These are phyloP conservation scores for Botrytis byssoidea DNA, from an alignment of 2,329 filamentous ascomycete species.

Conservation along the genomic window DNA sequence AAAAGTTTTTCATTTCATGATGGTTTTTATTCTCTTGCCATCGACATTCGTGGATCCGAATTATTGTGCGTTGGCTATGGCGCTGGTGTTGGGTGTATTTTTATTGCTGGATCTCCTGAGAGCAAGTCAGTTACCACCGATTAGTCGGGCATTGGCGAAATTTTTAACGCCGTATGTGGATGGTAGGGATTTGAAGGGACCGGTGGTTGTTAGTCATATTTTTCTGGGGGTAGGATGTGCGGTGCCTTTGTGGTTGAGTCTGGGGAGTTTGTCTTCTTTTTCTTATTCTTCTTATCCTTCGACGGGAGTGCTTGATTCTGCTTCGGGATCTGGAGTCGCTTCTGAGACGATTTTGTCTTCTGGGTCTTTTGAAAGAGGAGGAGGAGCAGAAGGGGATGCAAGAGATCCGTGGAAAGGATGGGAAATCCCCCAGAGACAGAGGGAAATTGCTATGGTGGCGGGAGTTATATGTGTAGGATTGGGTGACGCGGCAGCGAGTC, in stretches of 20 bases:
- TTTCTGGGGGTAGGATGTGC: constrained; percentile 94
- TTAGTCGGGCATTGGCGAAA: constrained; percentile 78
- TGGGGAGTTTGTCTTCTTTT: constrained; percentile 59
- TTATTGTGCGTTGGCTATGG: constrained; percentile 77
- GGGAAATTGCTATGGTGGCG: constrained; percentile 86
- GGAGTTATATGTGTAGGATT: constrained; percentile 94
- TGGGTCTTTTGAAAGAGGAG: not conserved
- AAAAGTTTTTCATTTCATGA: constrained; percentile 98
- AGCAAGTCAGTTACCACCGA: constrained; percentile 85
- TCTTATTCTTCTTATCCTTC: not conserved
- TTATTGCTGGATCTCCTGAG: constrained; percentile 84
- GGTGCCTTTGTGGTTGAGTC: constrained; percentile 86
- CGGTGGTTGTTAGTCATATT: constrained; percentile 93
- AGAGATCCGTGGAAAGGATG: constrained; percentile 63
- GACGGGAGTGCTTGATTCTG: constrained; percentile 36
- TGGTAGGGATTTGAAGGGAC: constrained; percentile 85
- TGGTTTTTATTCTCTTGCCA: constrained; percentile 93
- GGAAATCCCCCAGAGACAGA: constrained; percentile 65
- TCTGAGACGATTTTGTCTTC: not conserved
- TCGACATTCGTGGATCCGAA: constrained; percentile 82
- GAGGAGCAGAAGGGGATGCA: constrained; percentile 37
- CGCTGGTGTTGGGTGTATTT: constrained; percentile 77
- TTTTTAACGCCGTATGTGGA: constrained; percentile 95
- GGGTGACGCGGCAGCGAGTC: constrained; percentile 87
- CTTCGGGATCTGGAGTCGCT: constrained; percentile 24